A percentile compares a stretch with the other conserved stretches of the same genome.
Evolutionary conservation across 176 grass and related monocot species (phyloP).

Genomic region (Carex myosuroides): DNA sequence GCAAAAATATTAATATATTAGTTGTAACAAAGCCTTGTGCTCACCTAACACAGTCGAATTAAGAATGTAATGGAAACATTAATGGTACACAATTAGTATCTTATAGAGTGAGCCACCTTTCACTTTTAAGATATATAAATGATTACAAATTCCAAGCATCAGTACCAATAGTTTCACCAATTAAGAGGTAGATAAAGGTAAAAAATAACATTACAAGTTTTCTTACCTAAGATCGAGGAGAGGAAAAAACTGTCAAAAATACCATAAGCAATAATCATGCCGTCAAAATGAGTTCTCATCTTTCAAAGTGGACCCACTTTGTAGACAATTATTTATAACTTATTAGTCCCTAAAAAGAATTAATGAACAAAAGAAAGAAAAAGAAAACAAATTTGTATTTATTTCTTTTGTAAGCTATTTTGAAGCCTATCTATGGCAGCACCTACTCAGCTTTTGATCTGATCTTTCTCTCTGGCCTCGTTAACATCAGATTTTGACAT

Average conservation of each 20-base stretch:
- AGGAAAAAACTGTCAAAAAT: background rate
- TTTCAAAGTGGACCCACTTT: background rate
- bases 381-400: background rate
- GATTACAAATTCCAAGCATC: background rate
- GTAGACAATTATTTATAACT: background rate
- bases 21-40: background rate
- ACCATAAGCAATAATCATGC: too few relatives aligned
- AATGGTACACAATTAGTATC: background rate
- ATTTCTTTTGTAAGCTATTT: background rate
- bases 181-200: background rate
- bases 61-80: background rate
- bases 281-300: background rate
- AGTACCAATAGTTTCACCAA: background rate
- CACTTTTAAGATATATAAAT: background rate
- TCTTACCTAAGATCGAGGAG: background rate
- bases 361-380: background rate
- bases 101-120: too few relatives aligned
- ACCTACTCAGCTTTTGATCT: constrained; percentile 48
- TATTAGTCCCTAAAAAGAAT: background rate
- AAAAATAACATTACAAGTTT: background rate
- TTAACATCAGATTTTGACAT: constrained; percentile 9
- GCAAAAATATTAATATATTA: background rate
- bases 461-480: constrained; percentile 16
- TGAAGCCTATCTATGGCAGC: constrained; percentile 75
- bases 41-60: background rate